Conservation (phyloP, 345 rosid genomes). For the Cochlearia excelsa region DNA sequence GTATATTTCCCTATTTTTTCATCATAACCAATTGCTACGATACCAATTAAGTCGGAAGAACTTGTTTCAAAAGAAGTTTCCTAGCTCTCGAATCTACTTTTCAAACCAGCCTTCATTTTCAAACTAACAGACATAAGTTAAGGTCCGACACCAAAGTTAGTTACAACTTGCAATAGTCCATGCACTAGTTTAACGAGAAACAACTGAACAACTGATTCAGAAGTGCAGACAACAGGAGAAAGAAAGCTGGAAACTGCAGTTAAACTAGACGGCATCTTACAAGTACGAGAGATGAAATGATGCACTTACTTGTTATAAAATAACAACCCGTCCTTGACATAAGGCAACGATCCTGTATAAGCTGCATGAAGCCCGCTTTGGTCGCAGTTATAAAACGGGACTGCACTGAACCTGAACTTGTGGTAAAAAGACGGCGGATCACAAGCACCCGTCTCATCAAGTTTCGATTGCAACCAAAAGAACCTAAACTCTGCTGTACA, state of each 20-base stretch:
- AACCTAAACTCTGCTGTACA: constrained; percentile 91
- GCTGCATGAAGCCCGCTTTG: constrained; percentile 63
- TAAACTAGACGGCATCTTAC: constrained; percentile 16
- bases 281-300: constrained; percentile 8
- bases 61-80: background rate
- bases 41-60: background rate
- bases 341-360: constrained; percentile 59
- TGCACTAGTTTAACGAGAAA: constrained; percentile 3
- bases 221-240: constrained; percentile 14
- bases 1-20: background rate
- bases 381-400: constrained; percentile 68
- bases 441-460: constrained; percentile 83
- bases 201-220: constrained; percentile 13
- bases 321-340: constrained; percentile 78
- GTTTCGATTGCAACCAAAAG: constrained; percentile 89
- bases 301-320: constrained; percentile 83
- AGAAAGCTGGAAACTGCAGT: background rate
- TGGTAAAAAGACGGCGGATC: constrained; percentile 67
- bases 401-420: constrained; percentile 58
- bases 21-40: background rate
- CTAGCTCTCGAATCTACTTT: background rate
- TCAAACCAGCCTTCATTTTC: background rate
- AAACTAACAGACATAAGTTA: background rate
- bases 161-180: background rate
- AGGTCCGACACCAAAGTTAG: background rate